Conservation (phyloP, 2,329 filamentous ascomycete species). For the Ampelomyces quisqualis region DNA sequence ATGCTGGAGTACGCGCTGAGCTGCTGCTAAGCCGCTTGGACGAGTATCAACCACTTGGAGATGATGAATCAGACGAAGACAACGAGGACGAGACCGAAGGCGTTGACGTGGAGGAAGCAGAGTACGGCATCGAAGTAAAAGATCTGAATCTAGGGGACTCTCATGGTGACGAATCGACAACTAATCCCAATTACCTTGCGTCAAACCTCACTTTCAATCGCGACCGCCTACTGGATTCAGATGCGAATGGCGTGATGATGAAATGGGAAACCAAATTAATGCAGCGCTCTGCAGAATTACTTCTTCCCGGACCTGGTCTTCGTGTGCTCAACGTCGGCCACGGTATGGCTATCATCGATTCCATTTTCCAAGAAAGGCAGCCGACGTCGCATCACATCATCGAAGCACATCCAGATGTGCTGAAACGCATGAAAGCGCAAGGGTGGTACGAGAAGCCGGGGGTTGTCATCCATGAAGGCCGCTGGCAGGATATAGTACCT, state of each 20-base stretch:
- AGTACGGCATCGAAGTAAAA: conserved; percentile 24
- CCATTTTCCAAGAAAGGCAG: conserved; percentile 48
- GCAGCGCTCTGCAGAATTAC: conserved; percentile 48
- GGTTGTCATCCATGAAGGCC: conserved; percentile 51
- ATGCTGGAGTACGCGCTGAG: conserved; percentile 88
- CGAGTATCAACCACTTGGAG: conserved; percentile 72
- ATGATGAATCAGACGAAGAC: conserved; percentile 54
- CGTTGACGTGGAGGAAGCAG: conserved; percentile 28
- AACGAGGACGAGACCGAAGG: conserved; percentile 48
- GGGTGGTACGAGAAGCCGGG: conserved; percentile 53
- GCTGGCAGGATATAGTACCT: conserved; percentile 53
- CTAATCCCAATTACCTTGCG: conserved; percentile 52
- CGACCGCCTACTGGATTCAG: conserved; percentile 50
- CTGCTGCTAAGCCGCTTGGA: conserved; percentile 80
- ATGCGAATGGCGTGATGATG: conserved; percentile 57
- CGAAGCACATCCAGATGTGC: conserved; percentile 54
- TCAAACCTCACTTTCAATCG: conserved; percentile 52
- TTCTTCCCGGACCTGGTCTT: conserved; percentile 44
- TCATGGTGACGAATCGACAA: conserved; percentile 40
- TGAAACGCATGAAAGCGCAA: conserved; percentile 48
- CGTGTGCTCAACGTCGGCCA: conserved; percentile 54
- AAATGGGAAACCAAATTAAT: conserved; percentile 55
- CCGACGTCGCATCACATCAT: conserved; percentile 53
- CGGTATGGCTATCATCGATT: conserved; percentile 55
- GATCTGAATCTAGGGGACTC: conserved; percentile 30